Evolutionary conservation across 208 protist genomes (phyloP).

Genomic region (Leishmania aethiopica): DNA sequence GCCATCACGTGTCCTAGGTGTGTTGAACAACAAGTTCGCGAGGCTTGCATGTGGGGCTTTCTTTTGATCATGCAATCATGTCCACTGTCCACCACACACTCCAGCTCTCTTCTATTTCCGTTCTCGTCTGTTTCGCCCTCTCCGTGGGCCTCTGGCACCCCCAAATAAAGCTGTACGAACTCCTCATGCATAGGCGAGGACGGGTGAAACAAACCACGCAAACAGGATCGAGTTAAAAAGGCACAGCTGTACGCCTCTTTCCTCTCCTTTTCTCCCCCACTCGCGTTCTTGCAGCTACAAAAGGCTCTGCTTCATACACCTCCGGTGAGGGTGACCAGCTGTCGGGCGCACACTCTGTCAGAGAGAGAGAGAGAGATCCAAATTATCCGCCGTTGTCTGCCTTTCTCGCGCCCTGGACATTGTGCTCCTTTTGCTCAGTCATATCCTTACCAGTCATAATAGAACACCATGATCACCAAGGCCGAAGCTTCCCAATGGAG

Average conservation of each 20-base stretch:
- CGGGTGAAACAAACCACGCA: conserved; percentile 9
- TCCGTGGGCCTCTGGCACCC: neutral
- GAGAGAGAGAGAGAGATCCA: neutral
- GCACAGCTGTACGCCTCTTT: neutral
- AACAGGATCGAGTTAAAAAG: conserved; percentile 7
- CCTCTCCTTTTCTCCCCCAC: neutral
- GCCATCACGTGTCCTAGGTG: neutral
- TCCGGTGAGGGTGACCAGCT: conserved; percentile 1
- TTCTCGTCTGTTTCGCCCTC: conserved; percentile 3
- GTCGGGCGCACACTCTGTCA: neutral
- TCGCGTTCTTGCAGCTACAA: neutral
- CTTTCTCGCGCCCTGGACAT: conserved; percentile 3
- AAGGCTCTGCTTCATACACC: conserved; percentile 4
- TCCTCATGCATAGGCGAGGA: conserved; percentile 13
- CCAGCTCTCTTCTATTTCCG: neutral
- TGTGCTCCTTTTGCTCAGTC: neutral
- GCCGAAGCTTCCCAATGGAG: conserved; percentile 77
- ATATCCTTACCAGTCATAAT: conserved; percentile 2
- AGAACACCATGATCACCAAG: conserved; percentile 51
- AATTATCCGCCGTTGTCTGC: neutral
- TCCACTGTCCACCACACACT: neutral
- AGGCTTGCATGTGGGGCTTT: neutral
- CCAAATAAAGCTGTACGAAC: neutral
- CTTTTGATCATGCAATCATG: neutral
- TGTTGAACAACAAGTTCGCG: neutral